A percentile compares a stretch with the other conserved stretches of the same genome.
These are phyloP conservation scores for Trichoderma sp. DNA, from an alignment of 2,329 filamentous ascomycete species.

Conservation along the genomic window DNA sequence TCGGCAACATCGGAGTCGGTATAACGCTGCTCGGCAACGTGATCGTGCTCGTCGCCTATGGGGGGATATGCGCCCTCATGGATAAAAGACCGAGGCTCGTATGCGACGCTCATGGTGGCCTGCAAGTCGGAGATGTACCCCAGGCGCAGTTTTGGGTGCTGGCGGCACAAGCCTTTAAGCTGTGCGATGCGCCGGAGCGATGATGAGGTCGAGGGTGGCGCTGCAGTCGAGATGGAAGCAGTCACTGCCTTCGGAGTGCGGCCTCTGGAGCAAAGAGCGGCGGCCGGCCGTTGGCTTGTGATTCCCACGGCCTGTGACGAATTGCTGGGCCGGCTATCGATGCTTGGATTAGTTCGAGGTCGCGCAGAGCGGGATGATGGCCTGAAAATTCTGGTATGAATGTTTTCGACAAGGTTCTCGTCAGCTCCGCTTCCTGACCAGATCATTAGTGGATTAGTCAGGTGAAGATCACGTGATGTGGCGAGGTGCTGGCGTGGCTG, in stretches of 20 bases:
- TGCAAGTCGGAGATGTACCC: slow-evolving; percentile 14
- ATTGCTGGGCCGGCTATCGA: slow-evolving; percentile 24
- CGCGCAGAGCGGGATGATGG: slow-evolving; percentile 26
- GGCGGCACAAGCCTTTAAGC: slow-evolving; percentile 19
- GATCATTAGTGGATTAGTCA: slow-evolving; percentile 39
- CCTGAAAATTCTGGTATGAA: slow-evolving; percentile 34
- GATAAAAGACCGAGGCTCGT: slow-evolving; percentile 52
- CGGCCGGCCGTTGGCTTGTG: slow-evolving; percentile 15
- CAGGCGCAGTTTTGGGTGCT: neutral
- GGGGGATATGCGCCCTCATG: slow-evolving; percentile 51
- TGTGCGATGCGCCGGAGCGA: slow-evolving; percentile 14
- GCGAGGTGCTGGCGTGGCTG: slow-evolving; percentile 7
- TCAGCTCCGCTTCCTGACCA: neutral
- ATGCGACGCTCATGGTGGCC: slow-evolving; percentile 53
- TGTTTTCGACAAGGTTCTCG: slow-evolving; percentile 24
- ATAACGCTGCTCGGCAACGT: slow-evolving; percentile 44
- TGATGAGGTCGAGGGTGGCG: neutral
- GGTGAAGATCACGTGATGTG: slow-evolving; percentile 32
- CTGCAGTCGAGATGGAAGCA: neutral
- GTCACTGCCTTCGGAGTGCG: neutral
- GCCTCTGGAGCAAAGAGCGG: neutral
- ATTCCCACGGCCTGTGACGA: slow-evolving; percentile 14
- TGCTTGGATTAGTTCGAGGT: slow-evolving; percentile 22
- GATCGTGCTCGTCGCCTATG: slow-evolving; percentile 48
- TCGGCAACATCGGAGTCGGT: slow-evolving; percentile 47